Evolutionary conservation across 2,329 filamentous ascomycete genomes (phyloP).

Genomic region (Laburnicola sp.): DNA sequence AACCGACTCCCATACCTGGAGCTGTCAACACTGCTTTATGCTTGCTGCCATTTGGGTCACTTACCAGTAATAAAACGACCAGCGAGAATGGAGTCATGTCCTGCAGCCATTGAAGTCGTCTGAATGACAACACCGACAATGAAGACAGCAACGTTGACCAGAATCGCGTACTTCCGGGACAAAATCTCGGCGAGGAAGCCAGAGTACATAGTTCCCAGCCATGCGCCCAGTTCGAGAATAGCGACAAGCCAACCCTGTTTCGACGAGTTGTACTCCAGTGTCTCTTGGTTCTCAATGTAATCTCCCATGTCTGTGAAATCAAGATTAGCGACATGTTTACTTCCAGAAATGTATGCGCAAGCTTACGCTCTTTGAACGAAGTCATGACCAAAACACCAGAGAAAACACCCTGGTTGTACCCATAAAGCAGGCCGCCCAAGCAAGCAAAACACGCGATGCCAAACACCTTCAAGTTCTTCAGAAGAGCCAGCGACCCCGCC

Average conservation of each 20-base stretch:
- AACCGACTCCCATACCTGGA: constrained; percentile 67
- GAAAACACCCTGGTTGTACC: constrained; percentile 78
- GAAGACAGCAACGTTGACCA: constrained; percentile 68
- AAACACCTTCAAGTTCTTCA: constrained; percentile 58
- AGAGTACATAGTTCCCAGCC: constrained; percentile 71
- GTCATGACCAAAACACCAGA: constrained; percentile 64
- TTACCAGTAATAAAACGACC: constrained; percentile 69
- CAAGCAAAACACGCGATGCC: constrained; percentile 59
- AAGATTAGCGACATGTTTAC: background rate
- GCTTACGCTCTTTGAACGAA: constrained; percentile 49
- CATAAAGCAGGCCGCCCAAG: constrained; percentile 60
- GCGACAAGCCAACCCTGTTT: constrained; percentile 57
- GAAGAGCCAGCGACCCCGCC: constrained; percentile 53
- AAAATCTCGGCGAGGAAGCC: constrained; percentile 71
- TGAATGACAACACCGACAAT: constrained; percentile 72
- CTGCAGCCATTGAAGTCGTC: constrained; percentile 61
- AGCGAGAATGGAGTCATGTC: constrained; percentile 65
- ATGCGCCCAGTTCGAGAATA: constrained; percentile 76
- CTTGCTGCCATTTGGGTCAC: background rate
- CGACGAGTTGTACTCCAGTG: constrained; percentile 38
- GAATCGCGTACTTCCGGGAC: constrained; percentile 69
- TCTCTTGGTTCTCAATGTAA: constrained; percentile 35
- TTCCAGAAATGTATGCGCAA: background rate
- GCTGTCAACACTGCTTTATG: constrained; percentile 18
- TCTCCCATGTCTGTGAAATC: constrained; percentile 47